Conservation (phyloP, 2,329 filamentous ascomycete species). For the Ploettnerulaceae sp. region DNA sequence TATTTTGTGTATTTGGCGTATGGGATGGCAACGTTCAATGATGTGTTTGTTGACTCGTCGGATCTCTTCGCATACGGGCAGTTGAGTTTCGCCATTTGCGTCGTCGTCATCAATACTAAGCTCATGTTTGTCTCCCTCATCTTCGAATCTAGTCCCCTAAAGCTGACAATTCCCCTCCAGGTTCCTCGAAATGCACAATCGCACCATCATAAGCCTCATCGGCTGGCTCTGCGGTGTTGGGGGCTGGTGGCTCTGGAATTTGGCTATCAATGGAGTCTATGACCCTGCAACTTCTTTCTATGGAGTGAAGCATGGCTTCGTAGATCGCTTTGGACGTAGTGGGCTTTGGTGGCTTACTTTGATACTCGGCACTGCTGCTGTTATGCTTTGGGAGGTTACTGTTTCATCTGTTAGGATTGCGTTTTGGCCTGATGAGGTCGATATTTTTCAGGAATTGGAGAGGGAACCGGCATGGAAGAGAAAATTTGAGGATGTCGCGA, state of each 20-base stretch:
- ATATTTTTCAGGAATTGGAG: constrained; percentile 80
- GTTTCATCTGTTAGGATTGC: constrained; percentile 59
- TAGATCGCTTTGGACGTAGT: constrained; percentile 63
- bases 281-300: constrained; percentile 52
- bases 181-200: constrained; percentile 71
- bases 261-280: constrained; percentile 61
- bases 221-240: constrained; percentile 53
- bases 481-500: constrained; percentile 8
- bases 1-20: constrained; percentile 64
- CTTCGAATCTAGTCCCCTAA: constrained; percentile 27
- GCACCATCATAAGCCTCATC: constrained; percentile 58
- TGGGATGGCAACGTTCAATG: constrained; percentile 49
- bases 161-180: constrained; percentile 44
- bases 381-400: constrained; percentile 65
- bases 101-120: constrained; percentile 70
- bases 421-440: constrained; percentile 70
- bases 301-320: constrained; percentile 63
- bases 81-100: constrained; percentile 62
- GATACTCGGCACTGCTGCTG: constrained; percentile 55
- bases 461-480: constrained; percentile 9
- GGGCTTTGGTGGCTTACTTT: constrained; percentile 72
- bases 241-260: constrained; percentile 86
- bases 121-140: constrained; percentile 52
- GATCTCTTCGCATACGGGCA: constrained; percentile 72
- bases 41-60: constrained; percentile 41